Conservation (phyloP, 2,329 filamentous ascomycete genomes). For the Ceratocystis diversiconidia region DNA sequence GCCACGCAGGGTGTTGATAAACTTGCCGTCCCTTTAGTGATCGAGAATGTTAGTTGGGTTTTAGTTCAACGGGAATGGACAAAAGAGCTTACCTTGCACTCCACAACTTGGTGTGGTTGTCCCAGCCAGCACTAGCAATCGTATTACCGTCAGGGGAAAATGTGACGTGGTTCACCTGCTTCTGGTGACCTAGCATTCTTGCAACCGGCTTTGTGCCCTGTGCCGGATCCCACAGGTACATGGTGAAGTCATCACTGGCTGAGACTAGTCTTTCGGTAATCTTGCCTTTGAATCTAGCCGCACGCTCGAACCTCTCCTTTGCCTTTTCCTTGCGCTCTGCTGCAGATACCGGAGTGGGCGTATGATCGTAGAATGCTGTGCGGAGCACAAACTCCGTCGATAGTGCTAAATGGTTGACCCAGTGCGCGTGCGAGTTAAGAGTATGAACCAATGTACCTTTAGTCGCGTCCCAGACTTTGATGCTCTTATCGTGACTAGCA, state of each 20-base stretch:
- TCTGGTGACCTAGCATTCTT: constrained; percentile 86
- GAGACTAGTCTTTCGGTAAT: constrained; percentile 76
- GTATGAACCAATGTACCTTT: constrained; percentile 70
- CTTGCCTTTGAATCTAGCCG: constrained; percentile 59
- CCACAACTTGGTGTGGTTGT: constrained; percentile 93
- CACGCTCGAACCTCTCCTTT: constrained; percentile 70
- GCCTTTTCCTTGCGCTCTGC: constrained; percentile 60
- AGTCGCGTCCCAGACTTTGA: constrained; percentile 76
- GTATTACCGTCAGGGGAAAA: constrained; percentile 83
- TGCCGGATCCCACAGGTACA: constrained; percentile 86
- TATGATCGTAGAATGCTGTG: constrained; percentile 78
- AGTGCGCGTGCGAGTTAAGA: constrained; percentile 71
- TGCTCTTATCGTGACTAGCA: constrained; percentile 76
- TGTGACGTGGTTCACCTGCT: constrained; percentile 88
- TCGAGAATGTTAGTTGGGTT: neutral
- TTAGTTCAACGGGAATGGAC: neutral
- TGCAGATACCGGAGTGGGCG: constrained; percentile 30
- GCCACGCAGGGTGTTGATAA: constrained; percentile 74
- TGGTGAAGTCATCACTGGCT: constrained; percentile 88
- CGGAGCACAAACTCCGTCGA: constrained; percentile 83
- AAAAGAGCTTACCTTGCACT: constrained; percentile 45
- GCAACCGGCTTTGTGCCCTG: constrained; percentile 68
- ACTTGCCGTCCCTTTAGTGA: constrained; percentile 46
- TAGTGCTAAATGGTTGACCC: constrained; percentile 88
- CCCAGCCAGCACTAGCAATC: constrained; percentile 80